phyloP scores from a whole-genome alignment of 345 rosid genomes.

The Eucalyptus erythrocorys region DNA sequence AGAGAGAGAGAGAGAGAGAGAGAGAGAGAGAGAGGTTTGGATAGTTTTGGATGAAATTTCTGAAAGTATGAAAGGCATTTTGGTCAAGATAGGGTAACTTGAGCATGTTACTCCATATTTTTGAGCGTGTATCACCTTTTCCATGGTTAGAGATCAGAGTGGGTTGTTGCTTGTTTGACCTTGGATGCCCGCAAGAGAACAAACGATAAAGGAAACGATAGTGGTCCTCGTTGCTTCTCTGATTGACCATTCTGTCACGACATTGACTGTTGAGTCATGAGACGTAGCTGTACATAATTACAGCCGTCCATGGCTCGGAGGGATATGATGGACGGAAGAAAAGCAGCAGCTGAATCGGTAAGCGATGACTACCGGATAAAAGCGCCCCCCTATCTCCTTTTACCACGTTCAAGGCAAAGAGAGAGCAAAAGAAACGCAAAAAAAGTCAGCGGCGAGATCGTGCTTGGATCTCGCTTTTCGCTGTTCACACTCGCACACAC shows the following conservation, averaged over 20 bases:
- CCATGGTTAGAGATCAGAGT: not conserved
- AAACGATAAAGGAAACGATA: not conserved
- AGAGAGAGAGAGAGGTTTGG: not conserved
- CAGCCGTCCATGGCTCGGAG: not conserved
- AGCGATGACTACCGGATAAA: not conserved
- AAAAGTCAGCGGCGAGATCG: not conserved
- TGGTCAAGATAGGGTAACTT: not conserved
- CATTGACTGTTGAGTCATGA: not conserved
- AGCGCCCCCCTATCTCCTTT: not conserved
- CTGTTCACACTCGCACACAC: not conserved
- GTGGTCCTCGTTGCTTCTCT: not conserved
- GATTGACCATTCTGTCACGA: not conserved
- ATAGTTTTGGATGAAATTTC: not conserved
- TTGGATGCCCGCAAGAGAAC: not conserved
- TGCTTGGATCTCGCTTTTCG: not conserved
- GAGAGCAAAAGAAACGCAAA: not conserved
- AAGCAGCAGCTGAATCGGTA: not conserved
- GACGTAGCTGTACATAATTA: not conserved
- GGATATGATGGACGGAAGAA: not conserved
- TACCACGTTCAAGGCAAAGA: not conserved
- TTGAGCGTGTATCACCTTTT: not conserved
- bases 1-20: too few species aligned
- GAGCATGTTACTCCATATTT: not conserved
- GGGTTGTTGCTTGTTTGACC: not conserved
- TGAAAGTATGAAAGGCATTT: not conserved